These are phyloP conservation scores for Maudiozyma humilis DNA, from an alignment of 1,139 yeast species.

Conservation along the genomic window DNA sequence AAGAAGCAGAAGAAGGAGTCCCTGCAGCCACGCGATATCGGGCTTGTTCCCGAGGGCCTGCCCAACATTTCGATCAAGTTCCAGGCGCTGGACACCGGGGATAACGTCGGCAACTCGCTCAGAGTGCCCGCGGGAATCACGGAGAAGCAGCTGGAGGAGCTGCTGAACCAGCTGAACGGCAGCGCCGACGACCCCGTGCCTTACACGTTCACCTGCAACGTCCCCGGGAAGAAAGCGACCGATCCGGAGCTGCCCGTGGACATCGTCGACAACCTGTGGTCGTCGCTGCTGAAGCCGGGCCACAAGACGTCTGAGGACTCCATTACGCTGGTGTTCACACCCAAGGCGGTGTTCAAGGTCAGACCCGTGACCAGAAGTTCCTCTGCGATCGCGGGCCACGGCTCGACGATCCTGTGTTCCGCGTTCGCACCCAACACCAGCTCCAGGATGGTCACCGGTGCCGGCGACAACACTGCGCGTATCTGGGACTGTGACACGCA, in stretches of 20 bases:
- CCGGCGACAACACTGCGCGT: slow-evolving; percentile 96
- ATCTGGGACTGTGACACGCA: slow-evolving; percentile 97
- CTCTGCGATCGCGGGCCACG: slow-evolving; percentile 92
- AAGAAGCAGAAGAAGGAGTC: slow-evolving; percentile 82
- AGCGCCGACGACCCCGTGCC: slow-evolving; percentile 80
- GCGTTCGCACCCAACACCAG: slow-evolving; percentile 91
- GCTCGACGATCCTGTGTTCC: slow-evolving; percentile 82
- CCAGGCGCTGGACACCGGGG: slow-evolving; percentile 94
- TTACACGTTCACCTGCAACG: slow-evolving; percentile 67
- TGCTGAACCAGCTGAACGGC: slow-evolving; percentile 64
- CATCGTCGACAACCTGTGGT: slow-evolving; percentile 66
- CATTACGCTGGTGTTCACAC: slow-evolving; percentile 83
- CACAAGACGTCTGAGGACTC: slow-evolving; percentile 88
- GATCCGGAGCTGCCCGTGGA: slow-evolving; percentile 45
- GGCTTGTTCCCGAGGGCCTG: slow-evolving; percentile 63
- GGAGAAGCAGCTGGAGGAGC: slow-evolving; percentile 80
- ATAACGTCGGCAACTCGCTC: slow-evolving; percentile 70
- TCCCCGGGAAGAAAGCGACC: slow-evolving; percentile 36
- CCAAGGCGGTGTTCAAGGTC: slow-evolving; percentile 90
- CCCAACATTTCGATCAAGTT: slow-evolving; percentile 85
- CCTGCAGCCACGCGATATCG: slow-evolving; percentile 71
- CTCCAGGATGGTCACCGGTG: slow-evolving; percentile 84
- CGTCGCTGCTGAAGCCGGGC: slow-evolving; percentile 77
- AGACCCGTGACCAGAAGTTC: slow-evolving; percentile 85
- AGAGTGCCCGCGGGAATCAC: slow-evolving; percentile 88